A percentile compares a stretch with the other conserved stretches of the same genome.
Conservation (phyloP, 1,139 yeast species). For the Geotrichum restrictum region DNA sequence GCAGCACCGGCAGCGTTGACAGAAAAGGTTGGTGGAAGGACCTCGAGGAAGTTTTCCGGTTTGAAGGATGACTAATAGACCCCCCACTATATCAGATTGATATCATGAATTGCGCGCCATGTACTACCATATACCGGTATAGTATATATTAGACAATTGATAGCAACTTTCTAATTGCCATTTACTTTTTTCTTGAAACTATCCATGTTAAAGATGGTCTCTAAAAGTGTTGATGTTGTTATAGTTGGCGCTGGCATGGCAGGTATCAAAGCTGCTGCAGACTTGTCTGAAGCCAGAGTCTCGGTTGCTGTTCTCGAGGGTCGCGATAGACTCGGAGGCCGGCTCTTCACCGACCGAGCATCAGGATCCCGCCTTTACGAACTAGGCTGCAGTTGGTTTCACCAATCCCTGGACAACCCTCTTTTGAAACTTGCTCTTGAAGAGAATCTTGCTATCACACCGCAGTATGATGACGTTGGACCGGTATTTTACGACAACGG, state of each 20-base stretch:
- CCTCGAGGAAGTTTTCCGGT: constrained; percentile 41
- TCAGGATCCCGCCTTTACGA: constrained; percentile 43
- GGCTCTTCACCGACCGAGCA: constrained; percentile 31
- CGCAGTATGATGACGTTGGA: constrained; percentile 47
- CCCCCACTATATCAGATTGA: background rate
- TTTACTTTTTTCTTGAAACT: background rate
- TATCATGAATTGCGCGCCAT: too few relatives aligned
- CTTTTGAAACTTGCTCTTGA: constrained; percentile 38
- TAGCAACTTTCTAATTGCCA: background rate
- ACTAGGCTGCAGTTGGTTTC: constrained; percentile 88
- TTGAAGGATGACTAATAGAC: constrained; percentile 25
- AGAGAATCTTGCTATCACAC: constrained; percentile 28
- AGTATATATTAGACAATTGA: too few relatives aligned
- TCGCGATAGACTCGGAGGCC: constrained; percentile 56
- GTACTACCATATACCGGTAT: too few relatives aligned
- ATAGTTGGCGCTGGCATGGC: constrained; percentile 82
- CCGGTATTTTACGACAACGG: constrained; percentile 36
- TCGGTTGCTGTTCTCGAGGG: constrained; percentile 55
- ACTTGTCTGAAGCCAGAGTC: constrained; percentile 46
- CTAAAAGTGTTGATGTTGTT: constrained; percentile 35
- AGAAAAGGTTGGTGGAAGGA: constrained; percentile 42
- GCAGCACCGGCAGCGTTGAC: constrained; percentile 41
- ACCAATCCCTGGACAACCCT: constrained; percentile 67
- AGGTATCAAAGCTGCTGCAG: constrained; percentile 73
- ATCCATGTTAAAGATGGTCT: background rate